These are phyloP conservation scores for Xylaria intraflava DNA, from an alignment of 495 filamentous ascomycete species.

Conservation along the genomic window DNA sequence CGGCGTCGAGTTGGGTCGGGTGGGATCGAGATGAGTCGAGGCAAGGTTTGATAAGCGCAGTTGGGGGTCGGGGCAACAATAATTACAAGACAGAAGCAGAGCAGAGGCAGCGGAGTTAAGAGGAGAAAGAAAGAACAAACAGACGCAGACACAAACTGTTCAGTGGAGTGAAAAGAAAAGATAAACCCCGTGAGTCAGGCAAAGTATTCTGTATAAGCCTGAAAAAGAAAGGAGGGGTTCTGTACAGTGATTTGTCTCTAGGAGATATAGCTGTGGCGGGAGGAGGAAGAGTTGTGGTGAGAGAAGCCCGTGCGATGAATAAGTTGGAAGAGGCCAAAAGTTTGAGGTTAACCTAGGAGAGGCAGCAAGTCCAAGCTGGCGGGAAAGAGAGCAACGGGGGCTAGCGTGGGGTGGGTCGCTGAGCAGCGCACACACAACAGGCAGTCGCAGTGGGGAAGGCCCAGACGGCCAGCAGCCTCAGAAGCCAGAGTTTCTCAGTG, in stretches of 20 bases:
- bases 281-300: constrained; percentile 7
- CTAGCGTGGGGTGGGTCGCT: constrained; percentile 1
- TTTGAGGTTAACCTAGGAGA: constrained; percentile 28
- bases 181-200: constrained; percentile 17
- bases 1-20: not conserved
- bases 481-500: not conserved
- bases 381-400: constrained; percentile 8
- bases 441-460: not conserved
- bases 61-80: constrained; percentile 8
- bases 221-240: not conserved
- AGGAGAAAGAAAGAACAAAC: constrained; percentile 11
- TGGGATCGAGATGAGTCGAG: constrained; percentile 9
- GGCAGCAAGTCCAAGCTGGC: constrained; percentile 18
- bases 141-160: constrained; percentile 13
- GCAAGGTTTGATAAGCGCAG: constrained; percentile 10
- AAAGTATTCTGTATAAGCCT: constrained; percentile 15
- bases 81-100: constrained; percentile 8
- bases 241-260: constrained; percentile 17
- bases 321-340: constrained; percentile 20
- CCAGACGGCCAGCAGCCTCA: not conserved
- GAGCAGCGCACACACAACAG: not conserved
- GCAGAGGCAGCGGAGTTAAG: constrained; percentile 9
- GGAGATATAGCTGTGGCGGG: constrained; percentile 21
- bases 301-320: constrained; percentile 9
- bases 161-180: constrained; percentile 15